phyloP scores from a whole-genome alignment of 352 stramenopile genomes.

The Phytophthora crassamura region DNA sequence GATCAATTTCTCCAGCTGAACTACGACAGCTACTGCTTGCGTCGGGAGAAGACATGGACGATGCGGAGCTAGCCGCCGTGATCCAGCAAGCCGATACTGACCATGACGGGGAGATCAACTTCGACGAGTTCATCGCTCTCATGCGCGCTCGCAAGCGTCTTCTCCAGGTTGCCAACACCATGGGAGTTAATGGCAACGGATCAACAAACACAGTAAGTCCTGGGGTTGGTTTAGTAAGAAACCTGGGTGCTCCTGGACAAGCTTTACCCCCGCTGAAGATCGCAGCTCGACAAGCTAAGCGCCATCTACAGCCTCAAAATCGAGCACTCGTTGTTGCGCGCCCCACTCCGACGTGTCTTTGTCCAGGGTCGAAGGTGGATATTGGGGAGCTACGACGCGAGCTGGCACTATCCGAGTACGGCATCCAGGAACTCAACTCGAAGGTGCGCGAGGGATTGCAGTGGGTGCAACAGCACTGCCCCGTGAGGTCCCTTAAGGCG shows the following conservation, averaged over 20 bases:
- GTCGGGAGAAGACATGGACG: conserved; percentile 80
- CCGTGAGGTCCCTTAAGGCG: conserved; percentile 79
- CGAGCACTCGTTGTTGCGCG: conserved; percentile 49
- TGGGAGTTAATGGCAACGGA: conserved; percentile 57
- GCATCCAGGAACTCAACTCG: conserved; percentile 74
- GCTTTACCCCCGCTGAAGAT: conserved; percentile 70
- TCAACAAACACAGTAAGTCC: conserved; percentile 18
- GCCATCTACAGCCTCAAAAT: conserved; percentile 51
- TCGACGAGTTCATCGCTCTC: conserved; percentile 79
- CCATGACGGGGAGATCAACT: conserved; percentile 79
- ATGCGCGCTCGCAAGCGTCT: conserved; percentile 84
- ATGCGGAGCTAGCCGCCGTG: conserved; percentile 68
- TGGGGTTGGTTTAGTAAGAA: conserved; percentile 16
- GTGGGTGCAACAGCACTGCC: conserved; percentile 88
- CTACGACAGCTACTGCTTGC: conserved; percentile 60
- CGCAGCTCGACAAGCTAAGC: conserved; percentile 50
- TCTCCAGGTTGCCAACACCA: conserved; percentile 69
- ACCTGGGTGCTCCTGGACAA: conserved; percentile 13
- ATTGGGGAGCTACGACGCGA: conserved; percentile 66
- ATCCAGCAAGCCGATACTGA: conserved; percentile 76
- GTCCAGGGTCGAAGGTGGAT: conserved; percentile 57
- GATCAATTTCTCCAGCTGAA: conserved; percentile 76
- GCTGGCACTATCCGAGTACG: conserved; percentile 81
- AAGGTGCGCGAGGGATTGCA: conserved; percentile 84
- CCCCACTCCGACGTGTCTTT: conserved; percentile 64